phyloP scores from a whole-genome alignment of 345 rosid genomes.

The Corchorus capsularis region DNA sequence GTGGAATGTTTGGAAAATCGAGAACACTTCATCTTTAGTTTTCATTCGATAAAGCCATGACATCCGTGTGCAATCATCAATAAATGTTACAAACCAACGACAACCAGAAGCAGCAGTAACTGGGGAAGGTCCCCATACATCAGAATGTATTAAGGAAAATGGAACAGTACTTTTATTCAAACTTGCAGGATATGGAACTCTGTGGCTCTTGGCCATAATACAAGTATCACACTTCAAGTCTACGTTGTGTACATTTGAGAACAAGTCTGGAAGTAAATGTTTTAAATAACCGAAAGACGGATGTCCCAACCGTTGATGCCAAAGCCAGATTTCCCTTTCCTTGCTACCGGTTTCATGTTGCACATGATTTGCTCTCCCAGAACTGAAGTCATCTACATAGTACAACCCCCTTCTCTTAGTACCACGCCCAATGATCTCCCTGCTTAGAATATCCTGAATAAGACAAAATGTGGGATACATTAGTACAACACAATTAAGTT shows the following conservation, averaged over 20 bases:
- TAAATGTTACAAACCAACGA: neutral
- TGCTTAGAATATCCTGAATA: no score
- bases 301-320: slow-evolving; percentile 16
- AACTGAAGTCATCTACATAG: slow-evolving; percentile 12
- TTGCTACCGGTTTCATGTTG: no score
- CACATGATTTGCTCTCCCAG: no score
- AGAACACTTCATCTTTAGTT: slow-evolving; percentile 5
- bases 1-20: no score
- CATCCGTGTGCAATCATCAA: slow-evolving; percentile 17
- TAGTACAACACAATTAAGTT: no score
- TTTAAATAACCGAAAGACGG: slow-evolving; percentile 19
- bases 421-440: no score
- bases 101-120: neutral
- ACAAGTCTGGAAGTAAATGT: no score
- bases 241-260: neutral
- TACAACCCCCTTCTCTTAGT: slow-evolving; percentile 2
- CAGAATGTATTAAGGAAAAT: neutral
- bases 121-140: no score
- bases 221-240: slow-evolving; percentile 18
- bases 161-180: slow-evolving; percentile 6
- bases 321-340: no score
- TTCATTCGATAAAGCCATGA: slow-evolving; percentile 9
- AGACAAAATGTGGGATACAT: no score
- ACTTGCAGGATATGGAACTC: slow-evolving; percentile 10
- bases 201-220: slow-evolving; percentile 22